Percentiles rank a stretch among this genome's conserved stretches.
Evolutionary conservation across 108 stramenopile species (phyloP).

Genomic region (Epithemia pelagica): DNA sequence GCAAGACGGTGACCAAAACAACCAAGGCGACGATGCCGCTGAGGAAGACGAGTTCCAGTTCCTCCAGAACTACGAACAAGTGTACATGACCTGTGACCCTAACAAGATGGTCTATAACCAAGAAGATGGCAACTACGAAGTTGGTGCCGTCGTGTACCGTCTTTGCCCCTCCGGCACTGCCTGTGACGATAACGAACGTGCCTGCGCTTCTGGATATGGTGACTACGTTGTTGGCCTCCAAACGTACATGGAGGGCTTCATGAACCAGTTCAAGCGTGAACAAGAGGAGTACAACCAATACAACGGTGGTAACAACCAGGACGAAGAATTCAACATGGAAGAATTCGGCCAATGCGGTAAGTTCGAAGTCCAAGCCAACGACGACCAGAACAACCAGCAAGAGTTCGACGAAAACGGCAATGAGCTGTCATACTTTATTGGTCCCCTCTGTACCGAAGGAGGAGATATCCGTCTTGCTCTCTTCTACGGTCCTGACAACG

Average conservation of each 20-base stretch:
- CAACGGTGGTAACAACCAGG: constrained; percentile 7
- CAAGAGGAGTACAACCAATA: not conserved
- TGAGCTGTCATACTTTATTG: constrained; percentile 22
- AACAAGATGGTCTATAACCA: not conserved
- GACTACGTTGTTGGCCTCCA: constrained; percentile 32
- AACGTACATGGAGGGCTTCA: not conserved
- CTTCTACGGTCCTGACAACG: constrained; percentile 7
- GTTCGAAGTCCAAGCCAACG: constrained; percentile 14
- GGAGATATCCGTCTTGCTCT: constrained; percentile 23
- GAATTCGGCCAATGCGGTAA: constrained; percentile 26
- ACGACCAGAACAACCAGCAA: constrained; percentile 24
- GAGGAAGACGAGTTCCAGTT: constrained; percentile 20
- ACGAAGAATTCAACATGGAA: constrained; percentile 25
- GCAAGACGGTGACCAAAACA: not conserved
- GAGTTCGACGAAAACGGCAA: constrained; percentile 1
- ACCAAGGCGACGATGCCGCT: constrained; percentile 1
- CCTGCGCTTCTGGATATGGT: constrained; percentile 32
- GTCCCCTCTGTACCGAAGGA: constrained; percentile 30
- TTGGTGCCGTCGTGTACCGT: constrained; percentile 28
- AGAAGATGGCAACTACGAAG: constrained; percentile 6
- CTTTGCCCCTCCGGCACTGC: constrained; percentile 23
- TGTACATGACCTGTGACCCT: not conserved
- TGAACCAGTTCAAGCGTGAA: not conserved
- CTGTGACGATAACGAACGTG: constrained; percentile 14
- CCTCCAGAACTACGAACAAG: constrained; percentile 19